Evolutionary conservation across 1,284 basidiomycete species (phyloP).

Genomic region (Inonotus hispidus): DNA sequence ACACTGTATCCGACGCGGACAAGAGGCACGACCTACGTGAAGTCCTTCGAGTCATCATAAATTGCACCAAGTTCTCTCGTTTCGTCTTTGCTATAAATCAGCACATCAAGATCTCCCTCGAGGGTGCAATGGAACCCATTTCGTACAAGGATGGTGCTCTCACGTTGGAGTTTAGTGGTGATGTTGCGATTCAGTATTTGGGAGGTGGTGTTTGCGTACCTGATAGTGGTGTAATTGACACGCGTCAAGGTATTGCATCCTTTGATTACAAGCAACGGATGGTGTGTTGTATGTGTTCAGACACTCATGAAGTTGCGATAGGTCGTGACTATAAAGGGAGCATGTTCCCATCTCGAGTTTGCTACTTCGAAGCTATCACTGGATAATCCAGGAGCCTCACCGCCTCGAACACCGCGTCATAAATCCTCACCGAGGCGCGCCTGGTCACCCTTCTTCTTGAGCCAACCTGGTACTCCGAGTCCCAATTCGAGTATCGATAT

Average conservation of each 20-base stretch:
- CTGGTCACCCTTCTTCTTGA: too few species aligned
- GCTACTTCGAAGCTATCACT: background rate
- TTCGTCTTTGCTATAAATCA: slow-evolving; percentile 2
- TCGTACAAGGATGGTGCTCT: background rate
- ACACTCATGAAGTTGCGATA: too few species aligned
- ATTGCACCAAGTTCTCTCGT: background rate
- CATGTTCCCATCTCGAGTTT: too few species aligned
- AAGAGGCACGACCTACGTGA: background rate
- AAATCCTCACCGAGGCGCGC: too few species aligned
- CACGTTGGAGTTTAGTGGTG: background rate
- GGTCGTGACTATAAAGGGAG: too few species aligned
- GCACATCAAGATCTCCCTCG: background rate
- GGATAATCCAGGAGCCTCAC: background rate
- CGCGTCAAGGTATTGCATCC: background rate
- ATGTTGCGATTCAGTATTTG: background rate
- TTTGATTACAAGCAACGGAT: too few species aligned
- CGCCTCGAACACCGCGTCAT: background rate
- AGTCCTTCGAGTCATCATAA: background rate
- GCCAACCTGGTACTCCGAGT: too few species aligned
- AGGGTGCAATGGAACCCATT: background rate
- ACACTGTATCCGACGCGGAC: background rate
- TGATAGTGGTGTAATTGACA: background rate
- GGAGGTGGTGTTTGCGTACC: background rate
- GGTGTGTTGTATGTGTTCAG: too few species aligned
- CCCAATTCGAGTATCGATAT: too few species aligned